These are phyloP conservation scores for Sherardia arvensis DNA, from an alignment of 257 asterid species.

Conservation along the genomic window DNA sequence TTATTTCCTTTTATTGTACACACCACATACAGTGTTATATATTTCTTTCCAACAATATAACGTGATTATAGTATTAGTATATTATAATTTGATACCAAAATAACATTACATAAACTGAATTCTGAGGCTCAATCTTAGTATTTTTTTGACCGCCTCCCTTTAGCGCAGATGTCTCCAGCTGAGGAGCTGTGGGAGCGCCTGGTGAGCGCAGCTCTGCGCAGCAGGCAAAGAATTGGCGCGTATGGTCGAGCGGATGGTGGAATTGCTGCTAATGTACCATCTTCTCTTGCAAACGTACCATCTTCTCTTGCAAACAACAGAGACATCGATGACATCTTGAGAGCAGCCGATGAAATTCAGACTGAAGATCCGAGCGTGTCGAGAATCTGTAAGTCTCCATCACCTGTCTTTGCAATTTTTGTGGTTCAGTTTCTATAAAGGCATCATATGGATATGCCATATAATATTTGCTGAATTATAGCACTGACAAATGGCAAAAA, in stretches of 20 bases:
- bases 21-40: too few relatives aligned
- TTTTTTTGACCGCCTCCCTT: too few relatives aligned
- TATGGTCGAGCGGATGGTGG: conserved; percentile 54
- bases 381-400: conserved; percentile 51
- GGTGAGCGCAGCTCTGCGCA: conserved; percentile 90
- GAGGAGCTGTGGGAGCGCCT: conserved; percentile 93
- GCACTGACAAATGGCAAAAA: too few relatives aligned
- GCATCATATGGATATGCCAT: background rate
- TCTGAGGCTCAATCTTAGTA: too few relatives aligned
- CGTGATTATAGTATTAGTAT: too few relatives aligned
- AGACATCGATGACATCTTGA: conserved; percentile 81
- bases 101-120: too few relatives aligned
- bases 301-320: conserved; percentile 78
- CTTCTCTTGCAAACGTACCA: too few relatives aligned
- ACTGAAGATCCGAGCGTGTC: conserved; percentile 77
- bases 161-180: conserved; percentile 86
- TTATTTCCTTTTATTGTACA: too few relatives aligned
- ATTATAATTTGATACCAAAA: too few relatives aligned
- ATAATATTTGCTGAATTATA: too few relatives aligned
- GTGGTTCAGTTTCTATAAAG: background rate
- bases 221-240: conserved; percentile 40
- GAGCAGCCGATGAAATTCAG: conserved; percentile 97
- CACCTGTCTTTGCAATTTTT: background rate
- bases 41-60: too few relatives aligned
- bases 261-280: conserved; percentile 77